These are phyloP conservation scores for Talaromyces rugulosus DNA, from an alignment of 2,329 filamentous ascomycete genomes.

Conservation along the genomic window DNA sequence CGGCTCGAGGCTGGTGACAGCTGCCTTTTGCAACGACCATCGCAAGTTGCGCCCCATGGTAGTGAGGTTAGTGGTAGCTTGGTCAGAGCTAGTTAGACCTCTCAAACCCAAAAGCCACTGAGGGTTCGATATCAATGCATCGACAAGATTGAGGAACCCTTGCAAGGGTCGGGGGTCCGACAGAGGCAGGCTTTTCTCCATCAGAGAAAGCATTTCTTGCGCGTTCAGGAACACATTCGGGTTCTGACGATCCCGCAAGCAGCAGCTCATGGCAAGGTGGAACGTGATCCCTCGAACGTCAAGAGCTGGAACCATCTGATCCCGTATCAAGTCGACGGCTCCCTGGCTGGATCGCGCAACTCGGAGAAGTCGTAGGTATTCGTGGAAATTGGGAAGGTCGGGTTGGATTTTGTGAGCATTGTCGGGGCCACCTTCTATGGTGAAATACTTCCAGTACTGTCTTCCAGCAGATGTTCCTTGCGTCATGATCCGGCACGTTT, in stretches of 20 bases:
- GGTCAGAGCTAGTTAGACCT: slow-evolving; percentile 20
- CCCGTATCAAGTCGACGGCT: slow-evolving; percentile 55
- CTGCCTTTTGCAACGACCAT: slow-evolving; percentile 20
- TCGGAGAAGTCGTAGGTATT: slow-evolving; percentile 64
- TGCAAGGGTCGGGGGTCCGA: slow-evolving; percentile 27
- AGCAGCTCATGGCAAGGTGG: slow-evolving; percentile 68
- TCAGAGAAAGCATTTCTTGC: slow-evolving; percentile 60
- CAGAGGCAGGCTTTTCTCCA: slow-evolving; percentile 40
- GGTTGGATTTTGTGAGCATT: slow-evolving; percentile 59
- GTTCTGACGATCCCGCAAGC: slow-evolving; percentile 73
- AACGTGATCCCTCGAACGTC: slow-evolving; percentile 54
- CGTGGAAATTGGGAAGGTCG: slow-evolving; percentile 66
- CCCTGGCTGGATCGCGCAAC: slow-evolving; percentile 61
- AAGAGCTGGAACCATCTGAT: slow-evolving; percentile 46
- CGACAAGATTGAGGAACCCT: slow-evolving; percentile 26
- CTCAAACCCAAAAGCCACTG: slow-evolving; percentile 25
- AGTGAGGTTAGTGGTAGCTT: slow-evolving; percentile 16
- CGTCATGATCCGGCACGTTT: slow-evolving; percentile 55
- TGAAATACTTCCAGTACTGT: slow-evolving; percentile 74
- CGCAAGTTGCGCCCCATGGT: slow-evolving; percentile 23
- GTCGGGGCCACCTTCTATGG: slow-evolving; percentile 35
- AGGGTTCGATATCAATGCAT: slow-evolving; percentile 22
- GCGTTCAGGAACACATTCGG: slow-evolving; percentile 63
- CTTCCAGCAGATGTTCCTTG: slow-evolving; percentile 59
- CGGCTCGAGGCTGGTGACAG: slow-evolving; percentile 23